Evolutionary conservation across 805 yeast genomes (phyloP), one percentile per base, ranked within the genome.

Genomic region (Saccharomycopsis sp.): DNA sequence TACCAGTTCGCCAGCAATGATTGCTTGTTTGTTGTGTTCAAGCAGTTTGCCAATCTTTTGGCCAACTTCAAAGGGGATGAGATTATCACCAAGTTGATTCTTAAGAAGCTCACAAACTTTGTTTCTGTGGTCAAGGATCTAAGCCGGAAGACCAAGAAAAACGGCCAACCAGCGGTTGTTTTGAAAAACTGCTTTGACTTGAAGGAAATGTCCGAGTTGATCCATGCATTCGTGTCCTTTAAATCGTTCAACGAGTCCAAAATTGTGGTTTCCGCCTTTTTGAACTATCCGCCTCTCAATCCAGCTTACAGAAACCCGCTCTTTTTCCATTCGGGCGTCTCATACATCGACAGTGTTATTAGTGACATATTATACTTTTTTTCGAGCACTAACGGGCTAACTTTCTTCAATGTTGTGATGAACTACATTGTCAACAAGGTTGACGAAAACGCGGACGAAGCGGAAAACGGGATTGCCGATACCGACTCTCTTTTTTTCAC

Each of bases 161-260:
- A 24, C 46, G 4, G 18, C 34, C 16, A 29, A 29, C 37, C 37
- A 7, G 12, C 37, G 9, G 5, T 29, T 5, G 37, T 12, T 7
- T 23, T 20, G 21, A 29, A 15, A 9, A n/a, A 37, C 21, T 4
- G 52, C 24, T 9, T 56, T 34, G 20, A 21, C 29, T 12, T 7
- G 24, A 29, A 15, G 9, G 20, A 47, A 16, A 12, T 53, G 40
- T 5, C 40, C 5, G 7, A n/a, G 16, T 37, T 58, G 12, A n/a
- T 51, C 2, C 4, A n/a, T 18, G 40, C n/a, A 16, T 21, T 58
- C 2, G 20, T 58, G 37, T 34, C n/a, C 34, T 18, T 40, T 15
- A 40, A 53, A 18, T 41, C 46, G 20, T 58, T 57, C 29, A 55
- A 52, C 34, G 54, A 52, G 12, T 37, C 58, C 2, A 52, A 50